phyloP scores from a whole-genome alignment of 2,329 filamentous ascomycete species.

The Aspergillus sp. region DNA sequence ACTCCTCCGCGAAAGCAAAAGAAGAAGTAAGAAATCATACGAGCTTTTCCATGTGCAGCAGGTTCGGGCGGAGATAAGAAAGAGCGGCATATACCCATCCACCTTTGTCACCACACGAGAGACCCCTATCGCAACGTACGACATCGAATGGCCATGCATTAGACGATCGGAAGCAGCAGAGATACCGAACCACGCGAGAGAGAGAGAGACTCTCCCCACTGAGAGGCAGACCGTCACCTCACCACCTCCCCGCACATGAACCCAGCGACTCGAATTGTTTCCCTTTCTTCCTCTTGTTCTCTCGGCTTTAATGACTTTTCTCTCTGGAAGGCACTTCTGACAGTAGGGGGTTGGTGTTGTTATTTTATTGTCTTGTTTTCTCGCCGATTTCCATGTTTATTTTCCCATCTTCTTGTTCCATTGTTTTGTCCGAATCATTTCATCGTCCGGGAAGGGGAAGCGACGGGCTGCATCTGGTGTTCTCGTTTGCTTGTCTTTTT shows the following conservation, averaged over 20 bases:
- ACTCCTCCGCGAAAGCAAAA: conserved; percentile 70
- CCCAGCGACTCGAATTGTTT: conserved; percentile 17
- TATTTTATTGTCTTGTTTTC: conserved; percentile 5
- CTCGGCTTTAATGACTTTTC: conserved; percentile 19
- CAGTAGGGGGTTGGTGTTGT: conserved; percentile 19
- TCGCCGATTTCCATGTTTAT: conserved; percentile 14
- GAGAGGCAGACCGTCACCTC: conserved; percentile 20
- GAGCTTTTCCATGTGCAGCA: conserved; percentile 72
- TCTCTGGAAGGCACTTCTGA: conserved; percentile 26
- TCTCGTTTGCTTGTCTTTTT: conserved; percentile 20
- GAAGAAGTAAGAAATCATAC: conserved; percentile 68
- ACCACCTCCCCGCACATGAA: conserved; percentile 16
- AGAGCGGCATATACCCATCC: conserved; percentile 26
- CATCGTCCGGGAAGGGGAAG: conserved; percentile 20
- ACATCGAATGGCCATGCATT: conserved; percentile 22
- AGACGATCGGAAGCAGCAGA: conserved; percentile 21
- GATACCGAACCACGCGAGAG: conserved; percentile 17
- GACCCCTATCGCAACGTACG: conserved; percentile 21
- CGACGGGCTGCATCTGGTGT: conserved; percentile 28
- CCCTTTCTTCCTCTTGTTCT: conserved; percentile 12
- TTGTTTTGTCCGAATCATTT: conserved; percentile 15
- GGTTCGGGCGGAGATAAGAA: conserved; percentile 93
- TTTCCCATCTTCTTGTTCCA: conserved; percentile 14
- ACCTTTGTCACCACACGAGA: conserved; percentile 23
- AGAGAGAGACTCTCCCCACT: conserved; percentile 1